A percentile compares a stretch with the other conserved stretches of the same genome.
phyloP scores from a whole-genome alignment of 1,139 yeast species.

The Pichia terricola region DNA sequence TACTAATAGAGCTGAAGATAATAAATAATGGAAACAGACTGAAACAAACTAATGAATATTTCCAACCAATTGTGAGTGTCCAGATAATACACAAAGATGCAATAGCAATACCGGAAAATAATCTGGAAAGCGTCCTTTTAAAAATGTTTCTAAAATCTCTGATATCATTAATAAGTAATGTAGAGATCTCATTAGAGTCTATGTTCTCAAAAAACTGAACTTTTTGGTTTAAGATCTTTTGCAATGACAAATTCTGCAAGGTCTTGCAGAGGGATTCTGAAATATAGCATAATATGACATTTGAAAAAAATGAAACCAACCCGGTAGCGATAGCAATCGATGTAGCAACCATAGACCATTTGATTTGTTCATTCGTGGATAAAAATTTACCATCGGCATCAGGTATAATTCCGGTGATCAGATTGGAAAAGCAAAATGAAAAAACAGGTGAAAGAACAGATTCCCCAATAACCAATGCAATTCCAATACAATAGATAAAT shows the following conservation, averaged over 20 bases:
- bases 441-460: slow-evolving; percentile 70
- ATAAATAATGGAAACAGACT: slow-evolving; percentile 60
- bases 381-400: slow-evolving; percentile 24
- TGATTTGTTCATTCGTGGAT: slow-evolving; percentile 30
- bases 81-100: slow-evolving; percentile 57
- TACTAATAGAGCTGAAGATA: slow-evolving; percentile 42
- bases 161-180: slow-evolving; percentile 69
- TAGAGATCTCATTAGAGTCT: slow-evolving; percentile 49
- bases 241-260: slow-evolving; percentile 43
- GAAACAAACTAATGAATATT: slow-evolving; percentile 68
- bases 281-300: slow-evolving; percentile 40
- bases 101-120: slow-evolving; percentile 44
- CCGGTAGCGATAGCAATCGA: slow-evolving; percentile 58
- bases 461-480: slow-evolving; percentile 41
- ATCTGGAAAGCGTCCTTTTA: slow-evolving; percentile 49
- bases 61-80: slow-evolving; percentile 83
- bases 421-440: slow-evolving; percentile 64
- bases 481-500: slow-evolving; percentile 33
- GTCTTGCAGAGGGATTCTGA: slow-evolving; percentile 62
- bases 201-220: slow-evolving; percentile 43
- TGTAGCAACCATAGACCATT: slow-evolving; percentile 64
- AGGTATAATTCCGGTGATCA: slow-evolving; percentile 49
- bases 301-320: slow-evolving; percentile 40
- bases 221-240: slow-evolving; percentile 42
- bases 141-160: slow-evolving; percentile 64